A percentile compares a stretch with the other conserved stretches of the same genome.
Evolutionary conservation across 2,329 filamentous ascomycete species (phyloP).

Genomic region (Cryphonectria parasitica): DNA sequence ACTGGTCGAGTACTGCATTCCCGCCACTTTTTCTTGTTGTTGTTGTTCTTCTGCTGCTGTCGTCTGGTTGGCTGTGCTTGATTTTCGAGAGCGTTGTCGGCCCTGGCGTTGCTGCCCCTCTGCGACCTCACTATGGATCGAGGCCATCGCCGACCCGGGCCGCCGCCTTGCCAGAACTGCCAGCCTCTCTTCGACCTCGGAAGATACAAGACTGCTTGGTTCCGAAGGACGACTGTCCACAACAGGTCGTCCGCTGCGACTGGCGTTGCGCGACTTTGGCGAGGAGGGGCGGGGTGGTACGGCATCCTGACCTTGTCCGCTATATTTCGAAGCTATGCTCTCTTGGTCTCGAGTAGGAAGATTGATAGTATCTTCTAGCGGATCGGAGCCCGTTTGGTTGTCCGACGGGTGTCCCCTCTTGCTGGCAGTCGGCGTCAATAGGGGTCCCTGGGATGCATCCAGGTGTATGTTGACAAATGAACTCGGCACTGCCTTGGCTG

Average conservation of each 20-base stretch:
- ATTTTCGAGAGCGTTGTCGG: conserved; percentile 41
- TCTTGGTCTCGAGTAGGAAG: not conserved
- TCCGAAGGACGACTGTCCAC: conserved; percentile 4
- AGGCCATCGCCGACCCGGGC: conserved; percentile 14
- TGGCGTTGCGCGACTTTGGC: conserved; percentile 25
- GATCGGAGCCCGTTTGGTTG: not conserved
- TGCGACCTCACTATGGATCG: not conserved
- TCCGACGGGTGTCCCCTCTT: not conserved
- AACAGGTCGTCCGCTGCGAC: conserved; percentile 10
- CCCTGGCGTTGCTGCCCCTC: not conserved
- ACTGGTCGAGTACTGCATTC: not conserved
- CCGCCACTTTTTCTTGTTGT: not conserved
- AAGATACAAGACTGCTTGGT: not conserved
- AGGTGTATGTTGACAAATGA: conserved; percentile 3
- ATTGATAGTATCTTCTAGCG: not conserved
- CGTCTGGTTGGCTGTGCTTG: conserved; percentile 42
- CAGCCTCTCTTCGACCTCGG: not conserved
- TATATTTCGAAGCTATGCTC: not conserved
- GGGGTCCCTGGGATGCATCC: not conserved
- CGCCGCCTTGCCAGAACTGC: not conserved
- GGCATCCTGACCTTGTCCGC: not conserved
- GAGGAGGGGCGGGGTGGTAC: conserved; percentile 18
- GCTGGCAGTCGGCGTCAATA: not conserved
- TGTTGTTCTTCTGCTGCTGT: not conserved
- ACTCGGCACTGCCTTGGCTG: not conserved